phyloP scores from a whole-genome alignment of 441 rosid species.

The Omphalea diandra region DNA sequence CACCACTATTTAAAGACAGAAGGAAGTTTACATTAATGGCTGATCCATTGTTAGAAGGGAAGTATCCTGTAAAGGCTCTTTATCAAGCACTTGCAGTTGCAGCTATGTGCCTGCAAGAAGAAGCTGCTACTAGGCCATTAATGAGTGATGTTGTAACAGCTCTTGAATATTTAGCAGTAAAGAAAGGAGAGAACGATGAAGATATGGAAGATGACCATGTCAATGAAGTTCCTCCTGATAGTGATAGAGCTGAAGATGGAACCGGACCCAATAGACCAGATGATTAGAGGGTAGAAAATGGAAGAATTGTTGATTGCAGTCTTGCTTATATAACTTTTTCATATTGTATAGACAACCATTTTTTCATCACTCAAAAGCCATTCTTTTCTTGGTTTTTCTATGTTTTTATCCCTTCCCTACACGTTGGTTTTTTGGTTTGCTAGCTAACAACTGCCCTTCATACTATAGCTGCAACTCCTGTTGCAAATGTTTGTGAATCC shows the following conservation, averaged over 20 bases:
- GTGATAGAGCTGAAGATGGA: constrained; percentile 14
- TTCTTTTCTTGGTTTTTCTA: neutral
- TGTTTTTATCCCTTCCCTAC: neutral
- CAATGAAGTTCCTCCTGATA: constrained; percentile 11
- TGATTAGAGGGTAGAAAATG: constrained; percentile 8
- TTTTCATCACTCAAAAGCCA: neutral
- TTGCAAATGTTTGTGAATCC: neutral
- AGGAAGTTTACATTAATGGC: constrained; percentile 71
- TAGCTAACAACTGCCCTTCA: neutral
- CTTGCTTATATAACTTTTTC: neutral
- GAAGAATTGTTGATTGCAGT: constrained; percentile 2
- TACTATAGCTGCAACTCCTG: neutral
- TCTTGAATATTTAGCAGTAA: constrained; percentile 60
- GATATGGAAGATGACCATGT: constrained; percentile 10
- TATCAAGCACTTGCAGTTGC: constrained; percentile 96
- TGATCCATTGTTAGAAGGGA: constrained; percentile 72
- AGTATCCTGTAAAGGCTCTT: constrained; percentile 65
- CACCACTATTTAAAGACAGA: constrained; percentile 79
- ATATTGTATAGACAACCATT: neutral
- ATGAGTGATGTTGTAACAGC: constrained; percentile 96
- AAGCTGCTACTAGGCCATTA: constrained; percentile 66
- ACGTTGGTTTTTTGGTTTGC: neutral
- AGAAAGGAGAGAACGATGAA: constrained; percentile 30
- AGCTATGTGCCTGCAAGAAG: constrained; percentile 98
- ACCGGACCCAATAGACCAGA: neutral